Base-by-base conservation (phyloP, 129 eudicot genomes). In the Sambucus nigra region DNA sequence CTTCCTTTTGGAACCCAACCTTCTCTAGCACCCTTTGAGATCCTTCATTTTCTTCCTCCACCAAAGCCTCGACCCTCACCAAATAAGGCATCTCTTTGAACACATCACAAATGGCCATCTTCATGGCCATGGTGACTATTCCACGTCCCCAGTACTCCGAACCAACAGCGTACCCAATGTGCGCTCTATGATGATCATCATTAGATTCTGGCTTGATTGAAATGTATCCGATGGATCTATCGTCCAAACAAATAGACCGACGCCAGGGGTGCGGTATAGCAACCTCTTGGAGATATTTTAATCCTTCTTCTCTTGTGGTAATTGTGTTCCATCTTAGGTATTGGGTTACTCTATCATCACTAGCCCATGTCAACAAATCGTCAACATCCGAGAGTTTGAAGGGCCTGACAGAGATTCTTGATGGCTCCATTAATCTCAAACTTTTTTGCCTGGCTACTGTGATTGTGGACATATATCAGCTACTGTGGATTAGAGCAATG, bases 181-280 rank as follows among this genome's bases (percentile, higher is more conserved):
- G 77, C 46, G 78, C 82, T 41, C 76, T 70, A 53, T 79, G 86
- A 3, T 50, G 64, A 17, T 69, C 75, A 15, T 28, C 5, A 44
- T 78, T 82, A 0, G 68, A 35, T 49, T 70, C 79, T 0, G 77
- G 87, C 65, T 59, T 53, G 32, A 78, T 28, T 6, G 87, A 78
- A 22, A 81, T 49, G 69, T 78, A 75, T 7, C 87, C 92, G 42
- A 86, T 70, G 20, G 73, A 69, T 2, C 52, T 74, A 25, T 70
- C 68, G n/a, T 66, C 80, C 48, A 71, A 47, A 69, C 86, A 74
- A 20, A 85, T 75, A 38, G 82, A 70, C 12, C 55, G 74, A 8
- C 88, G 79, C 84, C 81, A 84, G 8, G 94, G 94, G 35, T 76
- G 94, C 25, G 93, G 84, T 27, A 86, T 86, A 39, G 63, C 80